Conservation (phyloP, 2,329 filamentous ascomycete genomes). For the Trichoderma sp. region DNA sequence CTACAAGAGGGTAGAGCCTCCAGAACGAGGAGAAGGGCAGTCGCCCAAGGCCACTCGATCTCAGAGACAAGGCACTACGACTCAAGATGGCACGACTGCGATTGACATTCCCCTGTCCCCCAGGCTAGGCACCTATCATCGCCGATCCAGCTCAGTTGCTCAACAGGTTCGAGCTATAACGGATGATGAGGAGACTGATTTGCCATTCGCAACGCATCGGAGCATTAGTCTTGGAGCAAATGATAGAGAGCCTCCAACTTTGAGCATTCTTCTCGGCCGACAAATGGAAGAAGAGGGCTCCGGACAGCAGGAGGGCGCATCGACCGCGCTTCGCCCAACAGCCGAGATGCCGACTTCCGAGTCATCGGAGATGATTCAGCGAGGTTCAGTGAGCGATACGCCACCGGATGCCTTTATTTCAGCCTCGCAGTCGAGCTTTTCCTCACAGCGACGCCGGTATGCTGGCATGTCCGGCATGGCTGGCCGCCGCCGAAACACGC, state of each 20-base stretch:
- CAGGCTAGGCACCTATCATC: slow-evolving; percentile 57
- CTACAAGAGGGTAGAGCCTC: slow-evolving; percentile 38
- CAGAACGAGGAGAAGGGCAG: slow-evolving; percentile 36
- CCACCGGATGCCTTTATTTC: slow-evolving; percentile 52
- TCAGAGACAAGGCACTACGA: slow-evolving; percentile 46
- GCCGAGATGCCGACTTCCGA: slow-evolving; percentile 48
- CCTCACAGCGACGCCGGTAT: slow-evolving; percentile 54
- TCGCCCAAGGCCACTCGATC: slow-evolving; percentile 38
- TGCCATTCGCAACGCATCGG: slow-evolving; percentile 64
- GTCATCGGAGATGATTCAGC: slow-evolving; percentile 47
- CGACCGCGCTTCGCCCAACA: slow-evolving; percentile 46
- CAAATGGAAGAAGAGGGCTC: slow-evolving; percentile 40
- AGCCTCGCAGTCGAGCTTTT: slow-evolving; percentile 47
- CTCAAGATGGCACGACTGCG: slow-evolving; percentile 61
- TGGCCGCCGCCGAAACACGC: slow-evolving; percentile 47
- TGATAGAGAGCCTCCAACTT: slow-evolving; percentile 65
- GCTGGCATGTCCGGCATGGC: slow-evolving; percentile 49
- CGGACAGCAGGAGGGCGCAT: slow-evolving; percentile 33
- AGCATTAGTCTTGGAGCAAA: slow-evolving; percentile 70
- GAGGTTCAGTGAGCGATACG: slow-evolving; percentile 51
- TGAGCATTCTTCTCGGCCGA: slow-evolving; percentile 64
- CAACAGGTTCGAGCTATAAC: slow-evolving; percentile 60
- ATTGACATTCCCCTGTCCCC: slow-evolving; percentile 77
- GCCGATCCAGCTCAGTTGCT: slow-evolving; percentile 71
- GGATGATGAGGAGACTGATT: slow-evolving; percentile 65